Conservation (phyloP, 129 eudicot genomes). For the Pittosporum tobira region DNA sequence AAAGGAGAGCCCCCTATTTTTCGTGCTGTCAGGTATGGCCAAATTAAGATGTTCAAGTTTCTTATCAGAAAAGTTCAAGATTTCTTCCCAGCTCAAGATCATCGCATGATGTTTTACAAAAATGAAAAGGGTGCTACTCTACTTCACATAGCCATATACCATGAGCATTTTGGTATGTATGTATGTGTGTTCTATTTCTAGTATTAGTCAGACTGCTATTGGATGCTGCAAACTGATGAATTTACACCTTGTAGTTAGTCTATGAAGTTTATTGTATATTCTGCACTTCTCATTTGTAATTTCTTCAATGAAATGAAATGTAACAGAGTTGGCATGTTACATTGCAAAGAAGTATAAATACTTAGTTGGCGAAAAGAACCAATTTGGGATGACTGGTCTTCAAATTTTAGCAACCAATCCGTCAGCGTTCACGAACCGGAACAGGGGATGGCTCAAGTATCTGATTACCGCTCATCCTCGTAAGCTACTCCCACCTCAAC, state of each 20-base stretch:
- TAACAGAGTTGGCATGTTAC: constrained; percentile 22
- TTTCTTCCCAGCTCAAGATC: neutral
- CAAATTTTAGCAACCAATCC: constrained; percentile 29
- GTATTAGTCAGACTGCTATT: too few species aligned
- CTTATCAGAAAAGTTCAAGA: neutral
- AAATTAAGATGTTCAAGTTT: constrained; percentile 13
- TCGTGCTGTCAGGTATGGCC: constrained; percentile 30
- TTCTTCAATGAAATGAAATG: too few species aligned
- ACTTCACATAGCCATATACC: constrained; percentile 27
- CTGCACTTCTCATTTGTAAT: too few species aligned
- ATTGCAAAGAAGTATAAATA: constrained; percentile 15
- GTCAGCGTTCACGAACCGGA: constrained; percentile 18
- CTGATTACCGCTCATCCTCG: constrained; percentile 8
- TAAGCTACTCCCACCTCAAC: neutral
- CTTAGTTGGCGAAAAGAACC: constrained; percentile 16
- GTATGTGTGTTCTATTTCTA: neutral
- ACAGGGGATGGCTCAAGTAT: neutral
- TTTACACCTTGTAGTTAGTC: too few species aligned
- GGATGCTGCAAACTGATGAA: too few species aligned
- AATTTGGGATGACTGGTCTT: constrained; percentile 26
- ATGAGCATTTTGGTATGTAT: constrained; percentile 26
- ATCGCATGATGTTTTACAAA: neutral
- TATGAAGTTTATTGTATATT: too few species aligned
- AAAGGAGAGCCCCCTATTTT: constrained; percentile 27
- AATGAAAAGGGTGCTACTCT: neutral